A percentile compares a stretch with the other conserved stretches of the same genome.
These are phyloP conservation scores for Bipolaris cookei DNA, from an alignment of 2,329 filamentous ascomycete genomes.

Conservation along the genomic window DNA sequence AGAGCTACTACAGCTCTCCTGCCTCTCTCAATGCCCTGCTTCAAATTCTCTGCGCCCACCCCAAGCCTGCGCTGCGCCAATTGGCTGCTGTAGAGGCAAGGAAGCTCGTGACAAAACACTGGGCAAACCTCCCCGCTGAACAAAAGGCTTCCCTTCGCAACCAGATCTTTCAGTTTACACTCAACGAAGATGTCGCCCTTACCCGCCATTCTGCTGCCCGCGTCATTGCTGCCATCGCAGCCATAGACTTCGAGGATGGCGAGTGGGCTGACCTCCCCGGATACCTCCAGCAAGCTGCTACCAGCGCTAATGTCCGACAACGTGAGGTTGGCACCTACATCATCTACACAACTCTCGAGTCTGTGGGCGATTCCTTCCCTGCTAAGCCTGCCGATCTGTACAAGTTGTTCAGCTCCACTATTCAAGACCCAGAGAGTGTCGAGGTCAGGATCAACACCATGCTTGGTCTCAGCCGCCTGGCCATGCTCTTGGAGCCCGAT, in stretches of 20 bases:
- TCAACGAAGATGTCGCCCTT: constrained; percentile 77
- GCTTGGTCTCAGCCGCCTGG: constrained; percentile 84
- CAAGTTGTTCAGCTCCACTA: constrained; percentile 81
- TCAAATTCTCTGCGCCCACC: constrained; percentile 83
- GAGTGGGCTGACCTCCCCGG: constrained; percentile 84
- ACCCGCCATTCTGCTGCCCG: constrained; percentile 87
- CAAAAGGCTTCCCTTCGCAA: constrained; percentile 83
- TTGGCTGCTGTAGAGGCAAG: constrained; percentile 89
- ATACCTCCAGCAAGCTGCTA: constrained; percentile 79
- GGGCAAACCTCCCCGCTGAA: constrained; percentile 72
- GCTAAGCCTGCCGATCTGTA: constrained; percentile 83
- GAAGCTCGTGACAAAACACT: constrained; percentile 84
- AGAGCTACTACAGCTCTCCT: constrained; percentile 88
- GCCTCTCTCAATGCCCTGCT: constrained; percentile 84
- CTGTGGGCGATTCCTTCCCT: constrained; percentile 81
- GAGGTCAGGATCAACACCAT: constrained; percentile 96
- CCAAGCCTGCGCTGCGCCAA: constrained; percentile 76
- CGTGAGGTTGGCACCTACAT: constrained; percentile 93
- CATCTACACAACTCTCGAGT: constrained; percentile 88
- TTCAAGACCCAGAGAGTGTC: constrained; percentile 86
- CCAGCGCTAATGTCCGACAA: constrained; percentile 74
- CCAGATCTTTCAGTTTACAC: constrained; percentile 80
- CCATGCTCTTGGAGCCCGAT: constrained; percentile 86
- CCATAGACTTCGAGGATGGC: constrained; percentile 83
- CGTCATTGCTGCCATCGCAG: constrained; percentile 84